Evolutionary conservation across 2,329 filamentous ascomycete genomes (phyloP), one percentile per base, ranked within the genome.

Genomic region (Talaromyces islandicus): DNA sequence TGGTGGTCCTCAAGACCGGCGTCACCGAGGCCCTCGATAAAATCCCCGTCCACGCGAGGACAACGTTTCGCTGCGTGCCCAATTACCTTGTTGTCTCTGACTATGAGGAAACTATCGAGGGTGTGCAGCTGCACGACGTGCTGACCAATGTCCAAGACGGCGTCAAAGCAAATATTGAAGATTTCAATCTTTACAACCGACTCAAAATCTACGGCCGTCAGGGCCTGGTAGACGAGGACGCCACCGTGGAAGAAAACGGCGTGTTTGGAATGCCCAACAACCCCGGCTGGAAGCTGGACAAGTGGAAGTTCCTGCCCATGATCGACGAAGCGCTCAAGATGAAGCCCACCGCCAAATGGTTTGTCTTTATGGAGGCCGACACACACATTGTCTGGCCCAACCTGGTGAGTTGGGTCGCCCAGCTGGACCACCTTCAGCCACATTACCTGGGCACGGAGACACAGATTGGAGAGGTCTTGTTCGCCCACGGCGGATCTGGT

Each of bases 1-100:
- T 85, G 61, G 77, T 86, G 17, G 73, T 85, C 10, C 74, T 87
- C 62, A 81, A 82, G 63, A 86, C 84, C 0, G 84, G 83, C 57
- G 83, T 83, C 17, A 83, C 82, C 7, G 83, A 86, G 65, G 77
- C 82, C 14, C 70, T 75, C 57, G 77, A 81, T 29, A 84, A 85
- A 67, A 76, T 86, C 2, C 82, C 83, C 1, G 70, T 78, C 2
- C 83, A 85, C 64, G 77, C 85, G 60, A 69, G 76, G 56, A 83
- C 81, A 1, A 83, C 82, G 0, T 74, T 86, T 21, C 75, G 76
- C 63, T 86, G 84, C 71, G 77, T 83, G 48, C 79, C 81, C 32
- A 73, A 84, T 68, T 81, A 80, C 57, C 77, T 80, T 56, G 80
- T 87, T 66, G 85, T 84, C 71, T 86, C 83, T 62, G 84, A 86